Percentiles rank a stretch among this genome's conserved stretches.
These are phyloP conservation scores for Pseudogymnoascus sp. DNA, from an alignment of 2,329 filamentous ascomycete species.

Conservation along the genomic window DNA sequence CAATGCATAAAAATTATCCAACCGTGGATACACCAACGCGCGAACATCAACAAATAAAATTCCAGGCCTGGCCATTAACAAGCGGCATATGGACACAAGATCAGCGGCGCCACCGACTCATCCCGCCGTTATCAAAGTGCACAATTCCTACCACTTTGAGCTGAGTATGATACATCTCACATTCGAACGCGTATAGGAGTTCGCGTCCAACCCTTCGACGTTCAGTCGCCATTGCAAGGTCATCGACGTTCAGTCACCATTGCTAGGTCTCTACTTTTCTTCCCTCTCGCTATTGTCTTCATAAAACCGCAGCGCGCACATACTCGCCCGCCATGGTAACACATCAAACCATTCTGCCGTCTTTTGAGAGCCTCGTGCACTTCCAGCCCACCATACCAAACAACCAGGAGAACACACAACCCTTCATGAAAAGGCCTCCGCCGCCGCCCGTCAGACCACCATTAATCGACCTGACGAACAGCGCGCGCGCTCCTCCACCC, in stretches of 20 bases:
- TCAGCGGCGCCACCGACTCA: slow-evolving; percentile 4
- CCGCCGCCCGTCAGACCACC: background rate
- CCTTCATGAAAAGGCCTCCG: background rate
- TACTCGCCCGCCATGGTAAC: background rate
- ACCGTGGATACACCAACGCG: background rate
- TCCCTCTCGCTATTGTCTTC: background rate
- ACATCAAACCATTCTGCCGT: background rate
- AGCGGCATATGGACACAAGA: background rate
- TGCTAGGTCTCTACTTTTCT: background rate
- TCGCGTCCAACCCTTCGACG: background rate
- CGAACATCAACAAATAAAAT: background rate
- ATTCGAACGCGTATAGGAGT: slow-evolving; percentile 2
- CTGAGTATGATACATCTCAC: slow-evolving; percentile 4
- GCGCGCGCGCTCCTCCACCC: background rate
- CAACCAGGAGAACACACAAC: background rate
- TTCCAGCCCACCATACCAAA: background rate
- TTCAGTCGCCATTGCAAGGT: background rate
- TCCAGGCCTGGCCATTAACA: background rate
- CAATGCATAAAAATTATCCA: slow-evolving; percentile 1
- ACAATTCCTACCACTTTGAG: background rate
- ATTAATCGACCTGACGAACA: background rate
- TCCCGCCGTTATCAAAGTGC: slow-evolving; percentile 4
- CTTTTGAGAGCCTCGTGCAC: background rate
- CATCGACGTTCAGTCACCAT: background rate
- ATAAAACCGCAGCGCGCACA: background rate